Conservation (phyloP, 768 basidiomycete species). For the Rhodocollybia butyracea region DNA sequence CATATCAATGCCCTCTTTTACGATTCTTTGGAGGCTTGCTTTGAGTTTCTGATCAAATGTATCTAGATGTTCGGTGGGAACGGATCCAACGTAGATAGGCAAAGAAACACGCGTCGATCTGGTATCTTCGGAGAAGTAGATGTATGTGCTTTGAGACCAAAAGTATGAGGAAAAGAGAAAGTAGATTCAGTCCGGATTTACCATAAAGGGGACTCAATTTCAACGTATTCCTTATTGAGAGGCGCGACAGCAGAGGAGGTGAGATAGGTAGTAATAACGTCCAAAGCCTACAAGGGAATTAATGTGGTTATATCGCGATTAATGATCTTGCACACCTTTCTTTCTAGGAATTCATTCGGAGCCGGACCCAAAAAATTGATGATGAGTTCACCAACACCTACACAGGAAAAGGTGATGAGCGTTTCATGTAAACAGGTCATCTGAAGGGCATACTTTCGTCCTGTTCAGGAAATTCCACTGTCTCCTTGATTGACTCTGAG, state of each 20-base stretch:
- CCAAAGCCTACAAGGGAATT: slow-evolving; percentile 57
- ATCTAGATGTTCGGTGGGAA: slow-evolving; percentile 79
- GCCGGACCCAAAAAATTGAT: slow-evolving; percentile 80
- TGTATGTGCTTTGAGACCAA: slow-evolving; percentile 66
- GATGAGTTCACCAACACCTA: slow-evolving; percentile 76
- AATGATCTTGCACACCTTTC: slow-evolving; percentile 43
- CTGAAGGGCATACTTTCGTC: slow-evolving; percentile 65
- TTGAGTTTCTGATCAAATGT: slow-evolving; percentile 66
- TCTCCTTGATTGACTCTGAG: slow-evolving; percentile 47
- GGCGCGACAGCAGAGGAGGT: slow-evolving; percentile 82
- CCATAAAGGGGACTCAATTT: slow-evolving; percentile 89
- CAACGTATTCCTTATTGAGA: slow-evolving; percentile 88
- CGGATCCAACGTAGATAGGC: slow-evolving; percentile 75
- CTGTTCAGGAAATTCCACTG: slow-evolving; percentile 92
- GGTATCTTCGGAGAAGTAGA: slow-evolving; percentile 79
- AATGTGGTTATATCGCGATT: not conserved
- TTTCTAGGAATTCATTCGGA: slow-evolving; percentile 65
- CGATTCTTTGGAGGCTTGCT: slow-evolving; percentile 66
- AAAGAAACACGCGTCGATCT: slow-evolving; percentile 72
- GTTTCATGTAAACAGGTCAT: not conserved
- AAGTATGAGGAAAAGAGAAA: slow-evolving; percentile 2
- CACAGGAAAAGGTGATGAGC: not conserved
- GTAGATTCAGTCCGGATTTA: slow-evolving; percentile 26
- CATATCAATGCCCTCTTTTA: slow-evolving; percentile 82
- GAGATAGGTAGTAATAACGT: slow-evolving; percentile 83